Percentiles rank a stretch among this genome's conserved stretches.
Evolutionary conservation across 352 stramenopile genomes (phyloP).

Genomic region (Elongisporangium prolatum): DNA sequence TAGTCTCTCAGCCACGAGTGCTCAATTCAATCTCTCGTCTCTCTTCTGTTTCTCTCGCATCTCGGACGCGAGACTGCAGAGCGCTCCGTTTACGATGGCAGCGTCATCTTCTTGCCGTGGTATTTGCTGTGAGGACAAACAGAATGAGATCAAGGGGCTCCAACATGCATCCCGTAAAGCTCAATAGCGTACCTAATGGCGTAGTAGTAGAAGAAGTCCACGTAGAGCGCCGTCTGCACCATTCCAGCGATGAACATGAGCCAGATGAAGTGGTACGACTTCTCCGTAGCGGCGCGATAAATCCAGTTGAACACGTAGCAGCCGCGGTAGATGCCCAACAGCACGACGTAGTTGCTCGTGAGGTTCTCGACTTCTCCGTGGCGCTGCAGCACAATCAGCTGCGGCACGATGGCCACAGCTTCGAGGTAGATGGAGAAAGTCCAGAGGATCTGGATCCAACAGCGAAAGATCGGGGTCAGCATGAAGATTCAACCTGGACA

Average conservation of each 20-base stretch:
- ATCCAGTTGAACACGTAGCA: conserved; percentile 99
- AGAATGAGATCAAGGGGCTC: not conserved
- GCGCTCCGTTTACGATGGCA: conserved; percentile 61
- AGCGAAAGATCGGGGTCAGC: not conserved
- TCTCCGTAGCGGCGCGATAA: conserved; percentile 95
- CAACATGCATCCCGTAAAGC: not conserved
- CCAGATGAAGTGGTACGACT: conserved; percentile 97
- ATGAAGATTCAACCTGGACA: not conserved
- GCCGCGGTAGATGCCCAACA: conserved; percentile 96
- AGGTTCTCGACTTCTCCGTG: conserved; percentile 99
- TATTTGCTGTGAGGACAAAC: conserved; percentile 59
- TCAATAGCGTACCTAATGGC: conserved; percentile 66
- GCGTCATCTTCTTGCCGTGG: conserved; percentile 89
- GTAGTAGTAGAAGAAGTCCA: conserved; percentile 99
- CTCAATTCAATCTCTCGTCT: conserved; percentile 3
- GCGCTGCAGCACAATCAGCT: conserved; percentile 98
- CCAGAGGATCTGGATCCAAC: conserved; percentile 88
- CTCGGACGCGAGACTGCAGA: not conserved
- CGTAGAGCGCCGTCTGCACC: conserved; percentile 98
- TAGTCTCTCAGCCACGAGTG: conserved; percentile 1
- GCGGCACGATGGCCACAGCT: conserved; percentile 97
- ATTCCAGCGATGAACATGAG: conserved; percentile 98
- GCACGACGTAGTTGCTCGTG: conserved; percentile 99
- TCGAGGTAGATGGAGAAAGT: conserved; percentile 99
- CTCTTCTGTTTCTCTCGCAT: not conserved